Evolutionary conservation across 2,329 filamentous ascomycete species (phyloP), one percentile per base, ranked within the genome.

Genomic region (Keithomyces neogunnii): DNA sequence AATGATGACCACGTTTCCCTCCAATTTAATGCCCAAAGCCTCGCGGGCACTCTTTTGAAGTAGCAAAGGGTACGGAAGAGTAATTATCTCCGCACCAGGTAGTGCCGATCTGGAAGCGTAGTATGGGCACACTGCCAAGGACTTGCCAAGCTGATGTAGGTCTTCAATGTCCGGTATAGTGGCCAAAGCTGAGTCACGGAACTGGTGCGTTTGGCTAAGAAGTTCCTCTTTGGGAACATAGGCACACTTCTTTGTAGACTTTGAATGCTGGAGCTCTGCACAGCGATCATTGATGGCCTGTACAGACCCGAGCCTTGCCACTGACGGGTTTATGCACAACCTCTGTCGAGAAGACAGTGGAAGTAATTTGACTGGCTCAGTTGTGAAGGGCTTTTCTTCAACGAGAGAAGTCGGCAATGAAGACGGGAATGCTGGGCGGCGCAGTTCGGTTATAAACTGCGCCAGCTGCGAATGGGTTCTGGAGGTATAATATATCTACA

Each of bases 131-230:
- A 97, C 80, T 0, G 84, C 81, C 33, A 96, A 74, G 47, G 84
- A 80, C 60, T 85, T 88, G 3, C 93, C 93, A 1, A 97, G 73
- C 11, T 75, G 73, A 26, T 85, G 85, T 39, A 97, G 75, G 60
- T 99, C 93, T 66, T 99, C 93, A 51, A 99, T 97, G 62, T 99
- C 93, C 2, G 88, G 86, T 6, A 99, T 79, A 0, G 81, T 89
- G 1, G 93, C 90, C 36, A 97, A 72, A 1, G 88, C 81, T 57
- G 88, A 82, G 62, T 97, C 92, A 19, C 91, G 84, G 59, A 99
- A 97, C 47, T 88, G 81, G 50, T 90, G 81, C 0, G 89, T 81
- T 30, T 87, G 72, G 4, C 77, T 71, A 48, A 89, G 73, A 26
- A 87, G 85, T 2, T 93, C 87, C 51, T 89, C 84, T n/a, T 76